Conservation (phyloP, 2,329 filamentous ascomycete genomes). For the Arthrobotrys iridis region DNA sequence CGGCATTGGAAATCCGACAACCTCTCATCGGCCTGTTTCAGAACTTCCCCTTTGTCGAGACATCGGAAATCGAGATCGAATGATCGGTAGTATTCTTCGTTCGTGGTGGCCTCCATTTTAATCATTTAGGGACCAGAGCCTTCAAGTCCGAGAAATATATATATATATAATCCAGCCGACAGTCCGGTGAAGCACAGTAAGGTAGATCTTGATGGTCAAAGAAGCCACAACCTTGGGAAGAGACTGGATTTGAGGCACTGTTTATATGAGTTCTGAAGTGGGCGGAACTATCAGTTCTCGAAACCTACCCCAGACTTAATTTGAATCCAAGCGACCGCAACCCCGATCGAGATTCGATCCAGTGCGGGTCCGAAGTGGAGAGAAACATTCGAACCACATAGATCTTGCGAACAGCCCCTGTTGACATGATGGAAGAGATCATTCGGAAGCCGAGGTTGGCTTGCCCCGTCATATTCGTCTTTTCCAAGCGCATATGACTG, state of each 20-base stretch:
- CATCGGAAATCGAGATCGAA: conserved; percentile 34
- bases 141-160: not conserved
- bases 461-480: not conserved
- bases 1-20: conserved; percentile 35
- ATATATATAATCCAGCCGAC: not conserved
- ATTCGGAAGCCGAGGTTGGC: not conserved
- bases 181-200: too few species aligned
- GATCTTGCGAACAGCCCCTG: not conserved
- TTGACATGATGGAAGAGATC: not conserved
- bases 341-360: too few species aligned
- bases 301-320: not conserved
- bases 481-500: not conserved
- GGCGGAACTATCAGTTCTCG: not conserved
- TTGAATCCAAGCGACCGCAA: not conserved
- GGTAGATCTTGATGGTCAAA: too few species aligned
- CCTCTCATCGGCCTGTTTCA: conserved; percentile 33
- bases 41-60: conserved; percentile 31
- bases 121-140: not conserved
- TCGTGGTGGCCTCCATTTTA: conserved; percentile 2
- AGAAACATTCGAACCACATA: too few species aligned
- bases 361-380: too few species aligned
- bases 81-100: conserved; percentile 26
- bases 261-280: not conserved
- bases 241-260: not conserved
- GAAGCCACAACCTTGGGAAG: not conserved